Conservation (phyloP, 2,329 filamentous ascomycete genomes). For the Capronia coronata region DNA sequence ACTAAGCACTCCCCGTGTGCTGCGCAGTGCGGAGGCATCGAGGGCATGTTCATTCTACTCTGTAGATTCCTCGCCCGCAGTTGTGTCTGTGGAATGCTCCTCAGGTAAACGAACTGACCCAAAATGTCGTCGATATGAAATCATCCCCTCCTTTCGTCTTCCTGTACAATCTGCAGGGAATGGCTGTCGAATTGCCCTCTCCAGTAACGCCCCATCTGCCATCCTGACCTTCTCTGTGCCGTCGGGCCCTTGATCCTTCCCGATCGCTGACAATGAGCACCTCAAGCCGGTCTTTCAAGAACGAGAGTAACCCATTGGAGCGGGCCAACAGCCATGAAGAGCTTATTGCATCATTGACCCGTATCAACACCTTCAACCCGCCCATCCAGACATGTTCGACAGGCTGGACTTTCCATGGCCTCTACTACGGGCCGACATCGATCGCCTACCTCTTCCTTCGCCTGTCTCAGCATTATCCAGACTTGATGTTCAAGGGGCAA, state of each 20-base stretch:
- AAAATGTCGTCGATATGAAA: too few species aligned
- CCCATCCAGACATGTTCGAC: conserved; percentile 28
- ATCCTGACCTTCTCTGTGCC: background rate
- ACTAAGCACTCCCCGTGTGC: too few species aligned
- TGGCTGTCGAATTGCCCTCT: too few species aligned
- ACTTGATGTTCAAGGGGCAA: conserved; percentile 41
- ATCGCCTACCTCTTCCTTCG: conserved; percentile 52
- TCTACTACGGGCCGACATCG: conserved; percentile 51
- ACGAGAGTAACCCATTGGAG: conserved; percentile 3
- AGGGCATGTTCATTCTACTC: too few species aligned
- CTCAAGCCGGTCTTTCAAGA: conserved; percentile 10
- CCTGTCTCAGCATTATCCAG: conserved; percentile 42
- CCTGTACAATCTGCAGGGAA: too few species aligned
- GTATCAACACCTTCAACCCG: conserved; percentile 27
- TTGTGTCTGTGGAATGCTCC: too few species aligned
- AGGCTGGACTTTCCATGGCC: conserved; percentile 35
- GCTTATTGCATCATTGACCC: conserved; percentile 21
- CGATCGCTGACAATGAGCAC: background rate
- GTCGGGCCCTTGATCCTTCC: background rate
- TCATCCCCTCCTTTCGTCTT: too few species aligned
- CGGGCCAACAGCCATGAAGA: conserved; percentile 17
- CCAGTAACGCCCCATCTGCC: background rate
- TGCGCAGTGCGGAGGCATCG: too few species aligned
- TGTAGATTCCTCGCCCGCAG: too few species aligned
- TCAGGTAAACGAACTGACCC: too few species aligned